Evolutionary conservation across 139 green algal species (phyloP).

Genomic region (Yamagishiella unicocca): DNA sequence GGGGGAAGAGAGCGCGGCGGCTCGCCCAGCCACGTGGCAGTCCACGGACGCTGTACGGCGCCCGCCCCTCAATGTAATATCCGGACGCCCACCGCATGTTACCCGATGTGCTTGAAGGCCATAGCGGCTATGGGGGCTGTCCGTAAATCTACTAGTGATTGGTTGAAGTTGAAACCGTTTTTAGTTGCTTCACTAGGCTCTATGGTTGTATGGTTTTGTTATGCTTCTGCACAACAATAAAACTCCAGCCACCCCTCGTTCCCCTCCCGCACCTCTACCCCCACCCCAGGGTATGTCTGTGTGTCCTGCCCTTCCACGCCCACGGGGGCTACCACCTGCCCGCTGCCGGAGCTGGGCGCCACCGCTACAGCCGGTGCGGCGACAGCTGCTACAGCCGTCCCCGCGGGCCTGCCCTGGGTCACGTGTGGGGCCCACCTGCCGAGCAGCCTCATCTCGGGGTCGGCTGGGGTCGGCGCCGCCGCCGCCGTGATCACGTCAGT

Average conservation of each 20-base stretch:
- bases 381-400: neutral
- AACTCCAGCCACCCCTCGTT: neutral
- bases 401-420: conserved; percentile 21
- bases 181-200: too few species aligned
- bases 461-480: too few species aligned
- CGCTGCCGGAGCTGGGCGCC: neutral
- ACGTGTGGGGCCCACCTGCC: conserved; percentile 20
- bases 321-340: conserved; percentile 17
- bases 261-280: neutral
- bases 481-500: neutral
- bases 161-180: too few species aligned
- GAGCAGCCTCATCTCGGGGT: neutral
- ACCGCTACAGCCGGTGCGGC: neutral
- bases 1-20: neutral
- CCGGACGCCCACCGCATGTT: too few species aligned
- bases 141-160: too few species aligned
- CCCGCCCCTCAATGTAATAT: too few species aligned
- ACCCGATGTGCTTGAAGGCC: too few species aligned
- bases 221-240: neutral
- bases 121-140: too few species aligned
- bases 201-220: neutral
- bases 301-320: neutral
- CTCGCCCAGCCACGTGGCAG: too few species aligned
- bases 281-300: neutral
- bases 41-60: too few species aligned